phyloP scores from a whole-genome alignment of 2,329 filamentous ascomycete genomes.

The Aureobasidium leucospermi region DNA sequence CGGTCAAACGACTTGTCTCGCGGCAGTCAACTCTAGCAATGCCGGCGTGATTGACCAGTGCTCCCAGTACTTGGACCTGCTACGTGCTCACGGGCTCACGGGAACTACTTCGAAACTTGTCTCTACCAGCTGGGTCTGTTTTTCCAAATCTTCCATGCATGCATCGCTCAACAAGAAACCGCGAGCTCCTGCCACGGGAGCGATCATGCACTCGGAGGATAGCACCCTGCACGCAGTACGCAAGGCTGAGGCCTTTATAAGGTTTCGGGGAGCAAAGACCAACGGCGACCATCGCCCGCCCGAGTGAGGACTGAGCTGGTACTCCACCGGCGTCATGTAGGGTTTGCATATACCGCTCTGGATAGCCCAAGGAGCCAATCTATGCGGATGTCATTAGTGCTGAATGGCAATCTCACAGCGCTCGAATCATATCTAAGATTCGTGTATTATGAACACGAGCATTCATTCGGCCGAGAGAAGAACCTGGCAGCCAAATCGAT shows the following conservation, averaged over 20 bases:
- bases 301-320: neutral
- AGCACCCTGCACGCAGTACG: neutral
- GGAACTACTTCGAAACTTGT: neutral
- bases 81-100: neutral
- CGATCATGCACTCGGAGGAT: constrained; percentile 2
- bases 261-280: constrained; percentile 13
- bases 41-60: neutral
- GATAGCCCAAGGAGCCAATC: neutral
- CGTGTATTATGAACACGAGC: neutral
- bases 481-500: neutral
- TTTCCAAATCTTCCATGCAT: neutral
- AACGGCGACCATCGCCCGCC: neutral
- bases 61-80: neutral
- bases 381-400: neutral
- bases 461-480: neutral
- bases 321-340: neutral
- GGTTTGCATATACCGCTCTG: constrained; percentile 3
- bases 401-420: neutral
- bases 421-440: neutral
- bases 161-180: constrained; percentile 3
- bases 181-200: neutral
- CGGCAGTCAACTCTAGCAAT: neutral
- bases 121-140: neutral
- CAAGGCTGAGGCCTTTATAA: constrained; percentile 7
- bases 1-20: neutral